Percentiles rank a stretch among this genome's conserved stretches.
Evolutionary conservation across 2,329 filamentous ascomycete species (phyloP).

Genomic region (Aspergillus tanneri): DNA sequence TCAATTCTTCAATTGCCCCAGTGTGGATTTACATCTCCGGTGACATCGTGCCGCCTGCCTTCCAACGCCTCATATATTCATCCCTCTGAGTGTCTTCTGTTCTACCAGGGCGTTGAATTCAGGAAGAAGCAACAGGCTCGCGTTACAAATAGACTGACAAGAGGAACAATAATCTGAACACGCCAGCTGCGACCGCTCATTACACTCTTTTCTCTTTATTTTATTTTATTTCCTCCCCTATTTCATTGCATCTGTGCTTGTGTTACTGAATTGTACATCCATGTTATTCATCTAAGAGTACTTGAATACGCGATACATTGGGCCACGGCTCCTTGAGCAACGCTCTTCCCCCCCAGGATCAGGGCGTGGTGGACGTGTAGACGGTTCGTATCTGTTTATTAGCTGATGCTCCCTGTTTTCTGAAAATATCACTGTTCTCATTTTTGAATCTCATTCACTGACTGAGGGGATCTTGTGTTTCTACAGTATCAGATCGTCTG

Average conservation of each 20-base stretch:
- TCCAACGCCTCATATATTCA: neutral
- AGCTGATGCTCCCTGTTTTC: neutral
- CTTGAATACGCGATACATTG: constrained; percentile 29
- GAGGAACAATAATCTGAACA: constrained; percentile 17
- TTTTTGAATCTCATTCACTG: constrained; percentile 18
- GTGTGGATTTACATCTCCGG: constrained; percentile 2
- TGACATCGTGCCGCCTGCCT: neutral
- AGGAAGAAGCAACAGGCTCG: constrained; percentile 8
- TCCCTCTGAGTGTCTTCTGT: neutral
- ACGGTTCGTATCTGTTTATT: constrained; percentile 37
- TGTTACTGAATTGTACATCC: constrained; percentile 30
- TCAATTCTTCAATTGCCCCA: neutral
- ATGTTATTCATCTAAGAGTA: constrained; percentile 45
- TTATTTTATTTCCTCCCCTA: constrained; percentile 14
- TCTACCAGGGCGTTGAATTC: neutral
- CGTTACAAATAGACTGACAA: constrained; percentile 11
- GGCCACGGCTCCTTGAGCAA: constrained; percentile 44
- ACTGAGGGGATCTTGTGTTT: constrained; percentile 16
- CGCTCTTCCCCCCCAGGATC: constrained; percentile 40
- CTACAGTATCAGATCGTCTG: constrained; percentile 34
- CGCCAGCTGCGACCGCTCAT: constrained; percentile 21
- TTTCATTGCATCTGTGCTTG: constrained; percentile 6
- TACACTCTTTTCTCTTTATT: constrained; percentile 16
- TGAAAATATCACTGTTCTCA: constrained; percentile 4
- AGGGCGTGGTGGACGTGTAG: constrained; percentile 43